Conservation (phyloP, 2,329 filamentous ascomycete species). For the Fusarium palustre region DNA sequence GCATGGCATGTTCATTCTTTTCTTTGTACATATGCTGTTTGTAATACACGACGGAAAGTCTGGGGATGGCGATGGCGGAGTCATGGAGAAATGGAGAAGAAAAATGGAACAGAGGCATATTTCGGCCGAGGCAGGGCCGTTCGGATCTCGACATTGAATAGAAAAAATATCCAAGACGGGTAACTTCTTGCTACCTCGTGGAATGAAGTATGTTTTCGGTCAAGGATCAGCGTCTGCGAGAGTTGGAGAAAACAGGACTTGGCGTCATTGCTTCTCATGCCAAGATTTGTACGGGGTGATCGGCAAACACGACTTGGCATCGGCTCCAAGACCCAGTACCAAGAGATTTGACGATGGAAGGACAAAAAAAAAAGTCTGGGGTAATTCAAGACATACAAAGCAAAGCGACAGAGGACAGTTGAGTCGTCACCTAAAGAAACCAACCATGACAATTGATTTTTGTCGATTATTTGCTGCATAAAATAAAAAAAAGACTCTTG, state of each 20-base stretch:
- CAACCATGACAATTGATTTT: too few relatives aligned
- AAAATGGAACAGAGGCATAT: not conserved
- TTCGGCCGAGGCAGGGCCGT: constrained; percentile 41
- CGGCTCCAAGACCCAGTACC: not conserved
- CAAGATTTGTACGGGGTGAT: constrained; percentile 21
- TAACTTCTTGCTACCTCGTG: not conserved
- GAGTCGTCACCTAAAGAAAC: too few relatives aligned
- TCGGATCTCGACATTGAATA: constrained; percentile 8
- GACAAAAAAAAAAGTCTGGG: not conserved
- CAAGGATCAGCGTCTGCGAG: not conserved
- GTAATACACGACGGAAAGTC: not conserved
- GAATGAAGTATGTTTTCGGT: not conserved
- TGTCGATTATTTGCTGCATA: not conserved
- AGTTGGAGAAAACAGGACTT: not conserved
- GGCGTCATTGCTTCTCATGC: constrained; percentile 25
- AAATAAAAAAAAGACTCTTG: not conserved
- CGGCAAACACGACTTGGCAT: constrained; percentile 28
- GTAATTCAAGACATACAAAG: not conserved
- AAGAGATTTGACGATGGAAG: not conserved
- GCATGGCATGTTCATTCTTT: not conserved
- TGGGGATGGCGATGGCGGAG: constrained; percentile 28
- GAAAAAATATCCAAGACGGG: not conserved
- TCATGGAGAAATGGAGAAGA: not conserved
- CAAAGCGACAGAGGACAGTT: not conserved
- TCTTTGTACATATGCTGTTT: not conserved